Percentiles rank a stretch among this genome's conserved stretches.
These are phyloP conservation scores for Hapsidospora chrysogenum DNA, from an alignment of 495 filamentous ascomycete genomes.

Conservation along the genomic window DNA sequence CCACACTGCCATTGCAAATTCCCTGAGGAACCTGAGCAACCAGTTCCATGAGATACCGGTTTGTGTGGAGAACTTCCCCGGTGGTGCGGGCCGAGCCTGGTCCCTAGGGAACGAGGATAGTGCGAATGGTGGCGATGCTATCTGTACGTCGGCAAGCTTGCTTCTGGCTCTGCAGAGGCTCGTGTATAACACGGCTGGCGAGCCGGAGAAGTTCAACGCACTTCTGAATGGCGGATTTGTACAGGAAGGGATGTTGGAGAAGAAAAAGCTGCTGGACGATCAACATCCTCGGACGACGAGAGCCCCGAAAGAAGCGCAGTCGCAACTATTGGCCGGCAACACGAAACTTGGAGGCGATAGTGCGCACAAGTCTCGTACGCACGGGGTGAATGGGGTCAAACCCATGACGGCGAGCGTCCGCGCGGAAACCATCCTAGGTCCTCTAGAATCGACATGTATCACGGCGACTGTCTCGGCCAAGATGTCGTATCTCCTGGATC, in stretches of 20 bases:
- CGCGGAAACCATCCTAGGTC: conserved; percentile 16
- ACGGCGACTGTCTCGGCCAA: conserved; percentile 75
- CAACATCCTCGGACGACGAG: conserved; percentile 1
- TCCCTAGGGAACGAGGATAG: conserved; percentile 32
- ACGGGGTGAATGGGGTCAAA: conserved; percentile 6
- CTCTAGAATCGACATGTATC: conserved; percentile 44
- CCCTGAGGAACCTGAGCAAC: conserved; percentile 48
- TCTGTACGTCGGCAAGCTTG: conserved; percentile 23
- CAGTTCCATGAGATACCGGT: conserved; percentile 62
- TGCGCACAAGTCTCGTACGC: conserved; percentile 10
- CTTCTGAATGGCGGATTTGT: conserved; percentile 21
- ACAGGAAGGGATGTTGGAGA: conserved; percentile 14
- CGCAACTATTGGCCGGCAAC: conserved; percentile 18
- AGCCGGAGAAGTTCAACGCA: conserved; percentile 2
- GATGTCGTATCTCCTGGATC: conserved; percentile 67
- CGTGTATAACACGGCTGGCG: conserved; percentile 7
- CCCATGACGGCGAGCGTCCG: not conserved
- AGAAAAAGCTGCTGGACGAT: conserved; percentile 9
- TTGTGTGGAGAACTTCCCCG: conserved; percentile 44
- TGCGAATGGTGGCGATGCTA: conserved; percentile 8
- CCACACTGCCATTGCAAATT: conserved; percentile 35
- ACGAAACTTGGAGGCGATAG: conserved; percentile 16
- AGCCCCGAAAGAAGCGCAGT: conserved; percentile 2
- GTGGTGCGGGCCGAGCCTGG: conserved; percentile 39
- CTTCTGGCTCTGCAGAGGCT: conserved; percentile 20